A percentile compares a stretch with the other conserved stretches of the same genome.
Conservation (phyloP, 2,329 filamentous ascomycete species). For the Botryotinia globosa region DNA sequence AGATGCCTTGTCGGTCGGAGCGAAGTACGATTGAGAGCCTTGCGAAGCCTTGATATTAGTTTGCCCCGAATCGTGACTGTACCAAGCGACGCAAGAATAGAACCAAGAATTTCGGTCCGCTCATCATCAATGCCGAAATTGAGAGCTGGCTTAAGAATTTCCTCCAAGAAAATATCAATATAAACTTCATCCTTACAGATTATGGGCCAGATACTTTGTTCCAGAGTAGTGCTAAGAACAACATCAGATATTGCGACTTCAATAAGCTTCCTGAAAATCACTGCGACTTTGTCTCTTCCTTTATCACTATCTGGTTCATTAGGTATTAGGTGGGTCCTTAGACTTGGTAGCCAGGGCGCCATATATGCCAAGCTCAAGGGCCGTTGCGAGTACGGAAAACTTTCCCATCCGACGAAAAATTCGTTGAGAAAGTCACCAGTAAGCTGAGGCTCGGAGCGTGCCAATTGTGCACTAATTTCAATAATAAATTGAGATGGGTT, state of each 20-base stretch:
- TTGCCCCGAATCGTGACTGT: slow-evolving; percentile 65
- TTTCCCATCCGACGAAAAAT: slow-evolving; percentile 71
- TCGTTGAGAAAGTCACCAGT: slow-evolving; percentile 70
- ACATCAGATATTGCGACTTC: slow-evolving; percentile 62
- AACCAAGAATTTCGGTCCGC: slow-evolving; percentile 58
- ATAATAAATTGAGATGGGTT: slow-evolving; percentile 64
- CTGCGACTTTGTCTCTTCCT: slow-evolving; percentile 61
- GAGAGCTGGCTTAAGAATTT: slow-evolving; percentile 62
- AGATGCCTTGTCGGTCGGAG: slow-evolving; percentile 63
- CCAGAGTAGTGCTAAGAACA: slow-evolving; percentile 56
- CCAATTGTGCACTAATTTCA: slow-evolving; percentile 62
- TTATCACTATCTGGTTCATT: slow-evolving; percentile 63
- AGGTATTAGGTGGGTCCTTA: slow-evolving; percentile 58
- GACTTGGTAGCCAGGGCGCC: slow-evolving; percentile 64
- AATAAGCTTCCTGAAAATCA: slow-evolving; percentile 63
- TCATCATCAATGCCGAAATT: slow-evolving; percentile 58
- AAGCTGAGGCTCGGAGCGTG: slow-evolving; percentile 61
- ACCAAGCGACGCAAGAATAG: slow-evolving; percentile 60
- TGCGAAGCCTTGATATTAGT: slow-evolving; percentile 62
- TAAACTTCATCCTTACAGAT: slow-evolving; percentile 64
- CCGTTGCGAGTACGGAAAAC: slow-evolving; percentile 64
- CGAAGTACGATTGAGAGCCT: slow-evolving; percentile 65
- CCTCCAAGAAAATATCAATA: slow-evolving; percentile 65
- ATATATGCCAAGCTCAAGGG: slow-evolving; percentile 66
- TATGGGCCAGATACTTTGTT: slow-evolving; percentile 63